Percentiles rank a stretch among this genome's conserved stretches.
These are phyloP conservation scores for Amauroascus niger DNA, from an alignment of 2,329 filamentous ascomycete genomes.

Conservation along the genomic window DNA sequence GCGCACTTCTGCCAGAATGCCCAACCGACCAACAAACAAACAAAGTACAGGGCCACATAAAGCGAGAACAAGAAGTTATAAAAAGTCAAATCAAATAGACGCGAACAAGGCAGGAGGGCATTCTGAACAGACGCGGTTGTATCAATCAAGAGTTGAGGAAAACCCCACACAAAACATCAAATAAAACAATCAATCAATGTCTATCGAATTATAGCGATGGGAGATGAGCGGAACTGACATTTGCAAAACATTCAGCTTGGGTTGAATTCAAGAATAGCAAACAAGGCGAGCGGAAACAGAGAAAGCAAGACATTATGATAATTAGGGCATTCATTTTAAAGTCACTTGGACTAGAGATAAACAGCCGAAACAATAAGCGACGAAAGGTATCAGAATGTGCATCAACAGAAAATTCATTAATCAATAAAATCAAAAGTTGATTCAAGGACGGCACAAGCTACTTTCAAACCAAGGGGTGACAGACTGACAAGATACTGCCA, in stretches of 20 bases:
- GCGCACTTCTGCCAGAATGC: constrained; percentile 39
- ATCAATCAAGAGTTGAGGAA: constrained; percentile 29
- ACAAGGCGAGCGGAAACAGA: not conserved
- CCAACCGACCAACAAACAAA: constrained; percentile 24
- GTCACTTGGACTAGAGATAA: not conserved
- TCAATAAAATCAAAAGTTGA: not conserved
- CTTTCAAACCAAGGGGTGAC: not conserved
- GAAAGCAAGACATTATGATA: too few species aligned
- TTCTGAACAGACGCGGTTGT: constrained; percentile 40
- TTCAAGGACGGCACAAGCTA: not conserved
- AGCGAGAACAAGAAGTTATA: constrained; percentile 14
- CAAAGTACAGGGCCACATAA: constrained; percentile 14
- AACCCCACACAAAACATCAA: constrained; percentile 2
- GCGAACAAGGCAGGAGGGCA: constrained; percentile 25
- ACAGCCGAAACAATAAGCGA: not conserved
- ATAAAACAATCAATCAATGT: not conserved
- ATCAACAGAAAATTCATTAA: not conserved
- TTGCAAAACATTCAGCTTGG: not conserved
- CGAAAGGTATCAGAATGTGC: not conserved
- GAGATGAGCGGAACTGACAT: not conserved
- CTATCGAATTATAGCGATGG: not conserved
- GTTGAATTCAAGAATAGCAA: too few species aligned
- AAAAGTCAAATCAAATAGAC: constrained; percentile 16
- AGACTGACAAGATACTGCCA: not conserved
- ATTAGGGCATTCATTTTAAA: not conserved